Conservation (phyloP, 2,329 filamentous ascomycete species). For the Aspergillus oerlinghausenensis region DNA sequence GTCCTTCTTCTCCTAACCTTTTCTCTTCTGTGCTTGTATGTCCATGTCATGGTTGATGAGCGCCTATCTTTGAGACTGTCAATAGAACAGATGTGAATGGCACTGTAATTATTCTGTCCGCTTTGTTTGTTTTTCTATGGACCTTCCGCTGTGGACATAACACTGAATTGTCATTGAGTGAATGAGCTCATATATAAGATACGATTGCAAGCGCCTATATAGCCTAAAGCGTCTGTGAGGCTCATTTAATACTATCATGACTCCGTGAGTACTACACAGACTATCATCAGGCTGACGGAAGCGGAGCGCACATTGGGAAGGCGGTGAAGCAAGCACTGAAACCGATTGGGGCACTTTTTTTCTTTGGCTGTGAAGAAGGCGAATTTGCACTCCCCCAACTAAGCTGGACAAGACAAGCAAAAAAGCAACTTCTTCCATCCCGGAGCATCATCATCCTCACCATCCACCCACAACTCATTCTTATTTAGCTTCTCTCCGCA, state of each 20-base stretch:
- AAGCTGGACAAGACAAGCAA: background rate
- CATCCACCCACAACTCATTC: background rate
- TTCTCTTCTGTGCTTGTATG: background rate
- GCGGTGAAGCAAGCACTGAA: slow-evolving; percentile 5
- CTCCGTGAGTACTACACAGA: background rate
- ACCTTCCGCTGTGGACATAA: background rate
- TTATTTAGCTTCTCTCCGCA: background rate
- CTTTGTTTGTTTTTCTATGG: background rate
- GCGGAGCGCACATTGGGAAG: background rate
- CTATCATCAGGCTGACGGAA: no score
- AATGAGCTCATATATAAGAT: background rate
- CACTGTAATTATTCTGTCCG: background rate
- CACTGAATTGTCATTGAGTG: background rate
- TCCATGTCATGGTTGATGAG: background rate
- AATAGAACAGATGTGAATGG: background rate
- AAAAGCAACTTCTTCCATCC: background rate
- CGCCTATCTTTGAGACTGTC: background rate
- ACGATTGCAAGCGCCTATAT: background rate
- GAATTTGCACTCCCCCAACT: background rate
- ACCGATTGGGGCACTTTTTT: slow-evolving; percentile 4
- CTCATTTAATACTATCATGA: background rate
- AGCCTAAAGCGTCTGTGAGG: background rate
- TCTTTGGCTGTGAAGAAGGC: background rate
- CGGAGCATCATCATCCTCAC: slow-evolving; percentile 1
- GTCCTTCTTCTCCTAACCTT: background rate